Conservation (phyloP, 257 asterid genomes). For the Avicennia marina region DNA sequence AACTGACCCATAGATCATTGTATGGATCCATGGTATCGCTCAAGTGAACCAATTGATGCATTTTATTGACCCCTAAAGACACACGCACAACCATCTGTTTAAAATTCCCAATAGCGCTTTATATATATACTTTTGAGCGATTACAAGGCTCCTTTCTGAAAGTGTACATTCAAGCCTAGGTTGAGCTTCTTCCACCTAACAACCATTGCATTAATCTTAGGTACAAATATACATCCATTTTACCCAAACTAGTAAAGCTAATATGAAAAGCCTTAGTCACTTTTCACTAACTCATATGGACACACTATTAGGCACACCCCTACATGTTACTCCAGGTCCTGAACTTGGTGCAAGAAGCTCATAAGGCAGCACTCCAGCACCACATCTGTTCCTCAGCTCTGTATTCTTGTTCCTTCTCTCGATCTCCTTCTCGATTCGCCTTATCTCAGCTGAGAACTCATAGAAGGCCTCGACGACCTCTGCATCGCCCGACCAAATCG, state of each 20-base stretch:
- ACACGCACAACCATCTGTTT: not conserved
- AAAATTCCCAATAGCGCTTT: not conserved
- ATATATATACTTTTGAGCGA: constrained; percentile 19
- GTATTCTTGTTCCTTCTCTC: constrained; percentile 54
- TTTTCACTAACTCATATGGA: constrained; percentile 55
- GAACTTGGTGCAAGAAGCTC: constrained; percentile 91
- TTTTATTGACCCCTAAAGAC: too few species aligned
- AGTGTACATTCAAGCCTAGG: constrained; percentile 11
- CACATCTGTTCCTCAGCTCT: constrained; percentile 61
- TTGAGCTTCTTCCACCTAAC: not conserved
- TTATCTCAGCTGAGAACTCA: constrained; percentile 62
- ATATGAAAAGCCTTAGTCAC: too few species aligned
- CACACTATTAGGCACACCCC: constrained; percentile 96
- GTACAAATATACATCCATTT: constrained; percentile 29
- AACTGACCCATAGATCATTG: too few species aligned
- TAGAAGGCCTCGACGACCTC: constrained; percentile 54
- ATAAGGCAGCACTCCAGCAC: constrained; percentile 93
- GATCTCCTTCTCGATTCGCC: constrained; percentile 69
- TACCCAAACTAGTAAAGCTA: constrained; percentile 5
- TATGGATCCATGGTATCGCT: too few species aligned
- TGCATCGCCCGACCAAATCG: constrained; percentile 85
- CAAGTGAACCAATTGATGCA: too few species aligned
- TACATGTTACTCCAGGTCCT: constrained; percentile 86
- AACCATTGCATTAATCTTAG: constrained; percentile 4
- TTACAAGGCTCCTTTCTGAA: constrained; percentile 22